Base-by-base conservation (phyloP, 1,284 basidiomycete genomes). In the Cystobasidium pallidum region DNA sequence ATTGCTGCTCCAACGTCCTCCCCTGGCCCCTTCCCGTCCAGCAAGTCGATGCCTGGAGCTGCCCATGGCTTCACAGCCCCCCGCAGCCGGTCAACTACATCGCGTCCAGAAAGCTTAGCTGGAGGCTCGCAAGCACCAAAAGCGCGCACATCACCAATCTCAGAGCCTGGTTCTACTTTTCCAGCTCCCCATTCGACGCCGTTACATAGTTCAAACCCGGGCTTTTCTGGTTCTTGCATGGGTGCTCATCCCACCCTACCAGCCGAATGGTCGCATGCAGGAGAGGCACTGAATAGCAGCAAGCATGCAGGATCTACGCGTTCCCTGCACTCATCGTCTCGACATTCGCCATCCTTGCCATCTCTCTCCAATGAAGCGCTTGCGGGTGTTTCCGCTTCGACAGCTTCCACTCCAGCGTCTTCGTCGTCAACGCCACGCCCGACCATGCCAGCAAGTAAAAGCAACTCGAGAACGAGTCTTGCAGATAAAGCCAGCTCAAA, bases 321-420 rank as follows among this genome's bases (percentile, higher is more conserved):
- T 39, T 62, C 59, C 8, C 2, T 49, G 21, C 59, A 49, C 24
- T 30, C 59, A 24, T 45, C 59, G 11, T 28, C 45, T 19, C 41
- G 26, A 13, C 24, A 49, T 21, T 49, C 59, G 13, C 41, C 34
- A 32, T 49, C 39, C 1, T 21, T 32, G n/a, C 59, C 45, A 1
- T 17, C 59, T 28, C 59, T 21, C 26, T 62, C 59, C n/a, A 57
- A 57, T 32, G 59, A 43, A n/a, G 41, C 26, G 59, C 6, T 7
- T 49, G 7, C 34, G 13, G 39, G 32, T 39, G 55, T 28, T 21
- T 39, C 59, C 10, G 17, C 59, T 26, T 26, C 21, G 6, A 13
- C 24, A 39, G 30, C 59, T 3, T 34, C 59, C 59, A 30, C 59
- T 43, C 17, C 30, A 11, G 39, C 26, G n/a, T 32, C 54, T 11